Evolutionary conservation across 352 stramenopile genomes (phyloP).

Genomic region (Plasmopara viticola): DNA sequence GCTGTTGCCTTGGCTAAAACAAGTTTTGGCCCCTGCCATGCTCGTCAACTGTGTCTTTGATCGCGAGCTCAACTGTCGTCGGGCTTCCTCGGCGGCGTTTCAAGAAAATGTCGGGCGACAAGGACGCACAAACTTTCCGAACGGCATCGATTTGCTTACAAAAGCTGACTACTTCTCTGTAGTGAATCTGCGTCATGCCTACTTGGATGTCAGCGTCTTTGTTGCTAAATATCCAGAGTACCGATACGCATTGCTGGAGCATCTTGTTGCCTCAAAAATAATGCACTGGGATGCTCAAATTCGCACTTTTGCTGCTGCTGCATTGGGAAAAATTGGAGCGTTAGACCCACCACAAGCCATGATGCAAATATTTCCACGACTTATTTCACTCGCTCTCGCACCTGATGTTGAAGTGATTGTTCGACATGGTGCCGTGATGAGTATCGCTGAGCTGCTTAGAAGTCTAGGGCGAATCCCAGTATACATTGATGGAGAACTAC

Average conservation of each 20-base stretch:
- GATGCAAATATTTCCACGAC: constrained; percentile 67
- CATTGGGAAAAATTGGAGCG: constrained; percentile 78
- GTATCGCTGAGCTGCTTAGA: constrained; percentile 79
- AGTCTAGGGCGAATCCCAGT: constrained; percentile 41
- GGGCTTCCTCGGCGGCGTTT: constrained; percentile 96
- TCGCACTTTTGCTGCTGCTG: constrained; percentile 78
- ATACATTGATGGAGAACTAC: constrained; percentile 65
- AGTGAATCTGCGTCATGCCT: constrained; percentile 88
- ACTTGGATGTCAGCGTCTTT: constrained; percentile 86
- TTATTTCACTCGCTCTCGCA: constrained; percentile 77
- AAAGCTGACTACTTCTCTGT: constrained; percentile 97
- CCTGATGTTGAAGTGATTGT: constrained; percentile 86
- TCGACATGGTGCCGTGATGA: constrained; percentile 92
- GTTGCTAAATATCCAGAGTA: constrained; percentile 90
- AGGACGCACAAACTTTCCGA: constrained; percentile 89
- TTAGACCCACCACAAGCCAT: constrained; percentile 78
- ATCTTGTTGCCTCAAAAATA: constrained; percentile 87
- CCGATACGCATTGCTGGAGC: constrained; percentile 71
- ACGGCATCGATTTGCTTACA: constrained; percentile 96
- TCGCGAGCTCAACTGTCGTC: constrained; percentile 96
- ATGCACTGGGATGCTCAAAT: constrained; percentile 95
- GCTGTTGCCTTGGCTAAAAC: constrained; percentile 84
- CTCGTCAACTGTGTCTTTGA: constrained; percentile 96
- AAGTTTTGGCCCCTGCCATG: constrained; percentile 88
- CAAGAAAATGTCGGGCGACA: constrained; percentile 93